Evolutionary conservation across 768 basidiomycete species (phyloP).

Genomic region (Lactarius sp.): DNA sequence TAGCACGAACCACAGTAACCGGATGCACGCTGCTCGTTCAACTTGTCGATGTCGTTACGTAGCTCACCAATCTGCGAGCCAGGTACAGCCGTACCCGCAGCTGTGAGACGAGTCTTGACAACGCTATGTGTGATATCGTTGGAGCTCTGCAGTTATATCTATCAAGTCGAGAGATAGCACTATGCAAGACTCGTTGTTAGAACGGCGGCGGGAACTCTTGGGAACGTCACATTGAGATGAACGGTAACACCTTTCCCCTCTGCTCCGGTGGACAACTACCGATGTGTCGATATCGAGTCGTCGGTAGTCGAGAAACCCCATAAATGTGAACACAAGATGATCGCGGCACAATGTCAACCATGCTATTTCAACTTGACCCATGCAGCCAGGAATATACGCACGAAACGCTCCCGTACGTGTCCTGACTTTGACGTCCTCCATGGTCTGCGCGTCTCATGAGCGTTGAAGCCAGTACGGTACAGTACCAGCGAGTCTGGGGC

Average conservation of each 20-base stretch:
- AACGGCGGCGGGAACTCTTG: constrained; percentile 57
- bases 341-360: constrained; percentile 43
- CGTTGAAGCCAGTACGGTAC: not conserved
- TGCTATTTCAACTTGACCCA: not conserved
- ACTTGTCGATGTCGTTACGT: no score
- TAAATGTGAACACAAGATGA: constrained; percentile 85
- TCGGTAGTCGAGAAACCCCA: constrained; percentile 96
- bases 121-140: constrained; percentile 90
- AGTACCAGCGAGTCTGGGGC: not conserved
- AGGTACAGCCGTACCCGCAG: constrained; percentile 37
- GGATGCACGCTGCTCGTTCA: no score
- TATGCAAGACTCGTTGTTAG: constrained; percentile 32
- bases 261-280: constrained; percentile 88
- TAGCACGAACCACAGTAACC: no score
- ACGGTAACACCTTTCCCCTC: constrained; percentile 94
- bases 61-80: no score
- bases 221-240: constrained; percentile 90
- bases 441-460: constrained; percentile 56
- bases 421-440: constrained; percentile 99
- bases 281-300: constrained; percentile 83
- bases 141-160: constrained; percentile 96
- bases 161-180: constrained; percentile 95
- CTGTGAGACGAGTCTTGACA: constrained; percentile 71
- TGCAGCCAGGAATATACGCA: constrained; percentile 38
- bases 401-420: constrained; percentile 89